Evolutionary conservation across 192 early-diverging fungal genomes (phyloP).

Genomic region (Coemansia brasiliensis): DNA sequence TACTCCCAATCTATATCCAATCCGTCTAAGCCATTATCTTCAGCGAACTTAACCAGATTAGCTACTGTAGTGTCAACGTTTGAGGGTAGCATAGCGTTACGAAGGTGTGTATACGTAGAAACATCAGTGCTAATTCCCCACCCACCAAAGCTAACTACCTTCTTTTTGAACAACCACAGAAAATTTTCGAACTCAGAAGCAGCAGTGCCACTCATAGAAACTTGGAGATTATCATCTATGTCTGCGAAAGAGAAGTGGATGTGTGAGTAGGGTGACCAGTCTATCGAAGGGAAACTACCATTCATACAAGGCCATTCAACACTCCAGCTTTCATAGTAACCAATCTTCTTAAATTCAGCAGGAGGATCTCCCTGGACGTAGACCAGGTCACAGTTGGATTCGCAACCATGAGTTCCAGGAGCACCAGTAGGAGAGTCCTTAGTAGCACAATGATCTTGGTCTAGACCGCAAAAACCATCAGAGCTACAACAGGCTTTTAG

Average conservation of each 20-base stretch:
- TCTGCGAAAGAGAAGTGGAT: slow-evolving; percentile 26
- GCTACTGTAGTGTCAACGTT: slow-evolving; percentile 10
- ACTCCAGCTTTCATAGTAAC: slow-evolving; percentile 32
- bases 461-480: slow-evolving; percentile 1
- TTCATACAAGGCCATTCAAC: slow-evolving; percentile 19
- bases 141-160: slow-evolving; percentile 26
- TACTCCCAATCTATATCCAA: slow-evolving; percentile 41
- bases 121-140: slow-evolving; percentile 29
- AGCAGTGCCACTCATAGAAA: slow-evolving; percentile 3
- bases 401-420: slow-evolving; percentile 20
- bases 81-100: slow-evolving; percentile 9
- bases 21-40: slow-evolving; percentile 14
- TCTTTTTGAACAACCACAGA: slow-evolving; percentile 18
- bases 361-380: slow-evolving; percentile 18
- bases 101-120: slow-evolving; percentile 5
- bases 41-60: slow-evolving; percentile 12
- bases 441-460: background rate
- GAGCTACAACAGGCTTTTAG: background rate
- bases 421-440: background rate
- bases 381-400: slow-evolving; percentile 8
- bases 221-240: slow-evolving; percentile 5
- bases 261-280: slow-evolving; percentile 14
- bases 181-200: slow-evolving; percentile 5
- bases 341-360: slow-evolving; percentile 15
- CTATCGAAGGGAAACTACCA: slow-evolving; percentile 1